These are phyloP conservation scores for Exophiala calicioides DNA, from an alignment of 2,329 filamentous ascomycete species.

Conservation along the genomic window DNA sequence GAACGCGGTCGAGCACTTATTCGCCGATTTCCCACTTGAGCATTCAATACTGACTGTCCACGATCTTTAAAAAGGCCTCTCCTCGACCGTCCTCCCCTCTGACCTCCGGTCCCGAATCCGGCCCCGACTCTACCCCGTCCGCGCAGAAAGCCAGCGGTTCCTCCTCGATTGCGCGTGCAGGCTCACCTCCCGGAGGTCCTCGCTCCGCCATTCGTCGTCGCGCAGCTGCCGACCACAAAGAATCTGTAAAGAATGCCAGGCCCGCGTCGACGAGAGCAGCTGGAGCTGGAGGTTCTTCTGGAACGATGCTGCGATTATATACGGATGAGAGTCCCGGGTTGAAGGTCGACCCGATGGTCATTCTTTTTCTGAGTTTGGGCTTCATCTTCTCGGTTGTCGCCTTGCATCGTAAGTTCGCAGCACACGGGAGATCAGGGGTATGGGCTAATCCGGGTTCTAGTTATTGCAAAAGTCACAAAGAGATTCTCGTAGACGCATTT, in stretches of 20 bases:
- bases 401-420: conserved; percentile 77
- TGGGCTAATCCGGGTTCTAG: conserved; percentile 49
- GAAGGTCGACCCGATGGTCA: conserved; percentile 76
- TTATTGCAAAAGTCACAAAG: conserved; percentile 93
- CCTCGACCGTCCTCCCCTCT: conserved; percentile 42
- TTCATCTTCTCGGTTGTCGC: conserved; percentile 83
- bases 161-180: conserved; percentile 71
- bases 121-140: conserved; percentile 47
- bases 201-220: conserved; percentile 94
- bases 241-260: conserved; percentile 90
- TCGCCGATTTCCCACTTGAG: too few relatives aligned
- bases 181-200: conserved; percentile 88
- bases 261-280: conserved; percentile 90
- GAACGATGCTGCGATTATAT: conserved; percentile 98
- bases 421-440: conserved; percentile 14
- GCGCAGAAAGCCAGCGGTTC: conserved; percentile 63
- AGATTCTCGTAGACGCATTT: conserved; percentile 62
- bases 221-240: conserved; percentile 94
- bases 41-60: too few relatives aligned
- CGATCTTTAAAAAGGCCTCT: conserved; percentile 13
- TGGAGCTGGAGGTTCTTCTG: conserved; percentile 91
- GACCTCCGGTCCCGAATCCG: conserved; percentile 48
- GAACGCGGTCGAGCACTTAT: too few relatives aligned
- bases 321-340: conserved; percentile 96
- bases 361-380: background rate